Evolutionary conservation across 2,329 filamentous ascomycete genomes (phyloP).

Genomic region (Monosporascus cannonballus): DNA sequence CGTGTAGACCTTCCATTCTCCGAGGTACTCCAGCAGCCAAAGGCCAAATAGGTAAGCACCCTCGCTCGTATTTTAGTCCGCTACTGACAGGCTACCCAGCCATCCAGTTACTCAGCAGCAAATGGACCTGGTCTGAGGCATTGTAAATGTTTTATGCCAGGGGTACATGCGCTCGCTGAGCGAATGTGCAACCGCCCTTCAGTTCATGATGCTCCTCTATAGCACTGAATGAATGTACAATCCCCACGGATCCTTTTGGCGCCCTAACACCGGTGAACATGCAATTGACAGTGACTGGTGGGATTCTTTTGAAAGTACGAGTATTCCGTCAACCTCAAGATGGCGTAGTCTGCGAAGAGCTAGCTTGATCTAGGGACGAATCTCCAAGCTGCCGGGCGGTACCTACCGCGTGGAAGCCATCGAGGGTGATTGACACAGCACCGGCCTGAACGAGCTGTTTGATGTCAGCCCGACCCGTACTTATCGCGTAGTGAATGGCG

Average conservation of each 20-base stretch:
- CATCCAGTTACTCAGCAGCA: conserved; percentile 5
- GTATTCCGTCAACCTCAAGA: conserved; percentile 12
- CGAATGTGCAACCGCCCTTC: conserved; percentile 5
- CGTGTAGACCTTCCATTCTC: conserved; percentile 17
- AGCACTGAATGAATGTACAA: conserved; percentile 9
- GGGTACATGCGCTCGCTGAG: conserved; percentile 4
- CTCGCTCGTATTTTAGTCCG: not conserved
- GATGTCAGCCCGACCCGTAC: conserved; percentile 15
- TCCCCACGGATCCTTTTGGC: conserved; percentile 2
- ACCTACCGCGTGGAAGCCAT: conserved; percentile 65
- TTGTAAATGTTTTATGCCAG: conserved; percentile 16
- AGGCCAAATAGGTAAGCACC: conserved; percentile 10
- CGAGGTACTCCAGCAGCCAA: conserved; percentile 20
- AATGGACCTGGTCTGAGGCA: conserved; percentile 2
- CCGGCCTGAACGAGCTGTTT: conserved; percentile 83
- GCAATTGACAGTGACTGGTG: conserved; percentile 5
- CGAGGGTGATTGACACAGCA: conserved; percentile 78
- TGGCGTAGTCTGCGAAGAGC: conserved; percentile 15
- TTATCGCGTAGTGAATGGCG: not conserved
- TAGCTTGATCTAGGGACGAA: conserved; percentile 12
- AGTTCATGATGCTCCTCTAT: conserved; percentile 9
- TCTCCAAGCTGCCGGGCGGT: conserved; percentile 11
- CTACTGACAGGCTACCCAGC: conserved; percentile 11
- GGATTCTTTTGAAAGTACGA: conserved; percentile 6
- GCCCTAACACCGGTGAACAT: conserved; percentile 9